phyloP scores from a whole-genome alignment of 306 rosid genomes.

The Hippophae rhamnoides region DNA sequence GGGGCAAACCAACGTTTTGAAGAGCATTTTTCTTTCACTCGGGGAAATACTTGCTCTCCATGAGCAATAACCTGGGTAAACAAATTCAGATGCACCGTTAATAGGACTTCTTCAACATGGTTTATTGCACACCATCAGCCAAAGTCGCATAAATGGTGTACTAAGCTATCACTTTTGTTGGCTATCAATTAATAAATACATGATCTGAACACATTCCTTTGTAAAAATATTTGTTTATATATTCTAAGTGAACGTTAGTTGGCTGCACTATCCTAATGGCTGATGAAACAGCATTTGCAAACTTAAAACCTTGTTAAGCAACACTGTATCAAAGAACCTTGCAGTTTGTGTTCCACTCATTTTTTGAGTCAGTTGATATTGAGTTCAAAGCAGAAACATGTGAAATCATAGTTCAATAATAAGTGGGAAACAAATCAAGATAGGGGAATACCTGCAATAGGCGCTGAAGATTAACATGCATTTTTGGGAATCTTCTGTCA shows the following conservation, averaged over 20 bases:
- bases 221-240: too few species aligned
- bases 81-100: constrained; percentile 17
- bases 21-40: constrained; percentile 83
- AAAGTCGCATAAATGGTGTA: neutral
- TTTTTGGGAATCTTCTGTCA: constrained; percentile 93
- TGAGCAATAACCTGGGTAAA: constrained; percentile 64
- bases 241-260: too few species aligned
- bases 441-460: constrained; percentile 68
- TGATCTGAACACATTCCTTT: too few species aligned
- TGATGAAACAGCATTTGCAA: neutral
- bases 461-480: constrained; percentile 89
- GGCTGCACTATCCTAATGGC: neutral
- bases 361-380: too few species aligned
- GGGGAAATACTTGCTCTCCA: constrained; percentile 89
- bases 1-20: constrained; percentile 68
- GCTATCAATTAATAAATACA: too few species aligned
- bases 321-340: too few species aligned
- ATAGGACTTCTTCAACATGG: constrained; percentile 13
- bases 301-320: too few species aligned
- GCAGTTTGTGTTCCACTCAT: too few species aligned
- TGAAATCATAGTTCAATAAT: too few species aligned
- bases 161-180: too few species aligned
- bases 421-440: constrained; percentile 7
- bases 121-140: constrained; percentile 8
- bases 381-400: too few species aligned